These are phyloP conservation scores for Cercospora zeae-maydis DNA, from an alignment of 2,329 filamentous ascomycete genomes.

Conservation along the genomic window DNA sequence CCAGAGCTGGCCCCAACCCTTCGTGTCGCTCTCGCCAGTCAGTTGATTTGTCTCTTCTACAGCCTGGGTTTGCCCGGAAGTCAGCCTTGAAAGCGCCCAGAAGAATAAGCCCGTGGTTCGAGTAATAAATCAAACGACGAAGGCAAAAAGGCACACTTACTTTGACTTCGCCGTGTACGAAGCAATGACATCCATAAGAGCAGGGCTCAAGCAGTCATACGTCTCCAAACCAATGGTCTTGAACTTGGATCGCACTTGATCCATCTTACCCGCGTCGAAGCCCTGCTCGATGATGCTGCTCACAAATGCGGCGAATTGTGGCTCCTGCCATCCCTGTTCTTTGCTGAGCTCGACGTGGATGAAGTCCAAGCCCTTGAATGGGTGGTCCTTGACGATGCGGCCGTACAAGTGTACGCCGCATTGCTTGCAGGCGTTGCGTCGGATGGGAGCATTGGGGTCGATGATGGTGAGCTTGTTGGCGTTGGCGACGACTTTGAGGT, in stretches of 20 bases:
- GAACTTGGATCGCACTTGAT: constrained; percentile 54
- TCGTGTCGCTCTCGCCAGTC: not conserved
- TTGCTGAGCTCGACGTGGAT: constrained; percentile 62
- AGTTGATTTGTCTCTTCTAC: constrained; percentile 3
- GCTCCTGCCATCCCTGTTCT: constrained; percentile 65
- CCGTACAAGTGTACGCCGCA: constrained; percentile 63
- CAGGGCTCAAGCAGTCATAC: constrained; percentile 61
- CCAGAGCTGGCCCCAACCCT: constrained; percentile 7
- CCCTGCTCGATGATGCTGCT: constrained; percentile 67
- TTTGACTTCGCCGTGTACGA: constrained; percentile 25
- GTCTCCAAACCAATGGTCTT: constrained; percentile 55
- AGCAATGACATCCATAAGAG: constrained; percentile 56
- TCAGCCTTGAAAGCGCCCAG: constrained; percentile 13
- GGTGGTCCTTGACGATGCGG: constrained; percentile 61
- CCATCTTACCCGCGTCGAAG: constrained; percentile 54
- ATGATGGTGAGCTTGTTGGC: constrained; percentile 55
- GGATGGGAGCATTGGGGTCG: constrained; percentile 56
- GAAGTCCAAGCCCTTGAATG: constrained; percentile 68
- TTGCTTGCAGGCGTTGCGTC: constrained; percentile 58
- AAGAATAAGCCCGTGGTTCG: constrained; percentile 6
- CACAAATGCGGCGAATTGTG: constrained; percentile 67
- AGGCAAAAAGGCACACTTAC: constrained; percentile 15
- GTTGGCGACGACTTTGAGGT: constrained; percentile 57
- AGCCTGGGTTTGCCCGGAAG: constrained; percentile 17
- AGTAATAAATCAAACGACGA: not conserved